Base-by-base conservation (phyloP, 176 grass and related monocot species). In the Dactylis glomerata region DNA sequence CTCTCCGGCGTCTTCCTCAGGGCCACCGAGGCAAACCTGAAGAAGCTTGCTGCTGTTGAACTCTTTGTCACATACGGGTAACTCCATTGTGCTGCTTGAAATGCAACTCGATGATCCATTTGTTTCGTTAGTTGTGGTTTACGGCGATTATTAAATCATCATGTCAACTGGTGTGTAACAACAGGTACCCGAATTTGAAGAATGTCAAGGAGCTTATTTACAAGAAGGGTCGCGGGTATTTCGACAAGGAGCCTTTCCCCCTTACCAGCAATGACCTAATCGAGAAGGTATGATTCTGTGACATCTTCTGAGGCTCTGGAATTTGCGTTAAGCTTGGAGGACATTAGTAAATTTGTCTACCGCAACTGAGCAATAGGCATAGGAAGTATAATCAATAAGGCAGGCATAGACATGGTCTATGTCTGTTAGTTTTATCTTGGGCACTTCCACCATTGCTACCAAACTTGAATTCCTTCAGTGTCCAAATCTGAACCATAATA, bases 221-320 rank as follows among this genome's bases (percentile, higher is more conserved):
- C 86, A 96, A 92, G 71, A 96, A 96, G 69, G 91, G 96, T 10
- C 84, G 88, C 8, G 93, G 96, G 34, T 90, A 27, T 63, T 49
- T 92, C 0, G 87, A 89, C 38, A 96, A 89, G 67, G 90, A 99
- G 68, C 86, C 68, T 78, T 77, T 92, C 80, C 97, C 93, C 82
- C 97, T 99, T 51, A 99, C 93, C 17, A 90, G 86, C 76, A 99
- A 99, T 65, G 90, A 99, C 85, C 87, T 94, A 5, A 83, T 99
- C 64, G 97, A 96, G 88, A 89, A 99, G 92, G 97, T 96, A 91
- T n/a, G 22, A 0, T 81, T 78, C 6, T 10, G 2, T 44, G 5
- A 1, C 80, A 73, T 82, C 36, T 85, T 5, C 3, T 33, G 36
- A 62, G 16, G 1, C 34, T 63, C 8, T 10, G 13, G 40, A 6